These are phyloP conservation scores for Aspergillus carbonarius DNA, from an alignment of 2,329 filamentous ascomycete species.

Conservation along the genomic window DNA sequence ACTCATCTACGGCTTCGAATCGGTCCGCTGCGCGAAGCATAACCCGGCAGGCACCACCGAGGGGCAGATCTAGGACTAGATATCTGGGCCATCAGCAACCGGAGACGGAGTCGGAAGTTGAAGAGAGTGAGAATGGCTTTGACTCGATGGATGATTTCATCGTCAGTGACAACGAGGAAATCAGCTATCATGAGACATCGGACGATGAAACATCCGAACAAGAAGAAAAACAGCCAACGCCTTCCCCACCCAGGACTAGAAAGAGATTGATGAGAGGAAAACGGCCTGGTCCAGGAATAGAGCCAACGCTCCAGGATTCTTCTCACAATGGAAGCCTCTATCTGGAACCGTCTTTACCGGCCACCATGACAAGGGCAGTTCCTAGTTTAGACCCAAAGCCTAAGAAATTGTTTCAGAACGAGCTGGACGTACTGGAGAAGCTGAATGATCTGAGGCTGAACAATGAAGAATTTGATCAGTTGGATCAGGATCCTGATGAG, in stretches of 20 bases:
- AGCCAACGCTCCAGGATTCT: conserved; percentile 14
- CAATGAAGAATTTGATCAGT: conserved; percentile 23
- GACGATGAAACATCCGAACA: conserved; percentile 31
- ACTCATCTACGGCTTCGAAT: conserved; percentile 20
- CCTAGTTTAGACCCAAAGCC: conserved; percentile 15
- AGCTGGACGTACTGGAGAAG: conserved; percentile 22
- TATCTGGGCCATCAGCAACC: conserved; percentile 20
- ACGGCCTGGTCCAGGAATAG: conserved; percentile 23
- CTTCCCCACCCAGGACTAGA: conserved; percentile 23
- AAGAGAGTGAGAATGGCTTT: conserved; percentile 32
- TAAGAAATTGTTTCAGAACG: conserved; percentile 23
- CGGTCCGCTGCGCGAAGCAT: conserved; percentile 22
- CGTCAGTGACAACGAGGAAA: conserved; percentile 41
- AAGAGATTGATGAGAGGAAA: conserved; percentile 38
- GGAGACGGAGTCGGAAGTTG: conserved; percentile 22
- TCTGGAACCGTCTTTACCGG: conserved; percentile 23
- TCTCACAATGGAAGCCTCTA: conserved; percentile 14
- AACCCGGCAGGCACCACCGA: conserved; percentile 8
- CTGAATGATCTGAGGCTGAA: conserved; percentile 22
- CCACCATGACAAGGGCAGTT: conserved; percentile 17
- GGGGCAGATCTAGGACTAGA: conserved; percentile 10
- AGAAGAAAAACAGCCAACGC: conserved; percentile 10
- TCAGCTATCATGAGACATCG: conserved; percentile 36
- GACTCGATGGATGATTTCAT: conserved; percentile 44
- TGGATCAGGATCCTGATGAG: conserved; percentile 12